phyloP scores from a whole-genome alignment of 108 stramenopile species.

The Cyclostephanos tholiformis region DNA sequence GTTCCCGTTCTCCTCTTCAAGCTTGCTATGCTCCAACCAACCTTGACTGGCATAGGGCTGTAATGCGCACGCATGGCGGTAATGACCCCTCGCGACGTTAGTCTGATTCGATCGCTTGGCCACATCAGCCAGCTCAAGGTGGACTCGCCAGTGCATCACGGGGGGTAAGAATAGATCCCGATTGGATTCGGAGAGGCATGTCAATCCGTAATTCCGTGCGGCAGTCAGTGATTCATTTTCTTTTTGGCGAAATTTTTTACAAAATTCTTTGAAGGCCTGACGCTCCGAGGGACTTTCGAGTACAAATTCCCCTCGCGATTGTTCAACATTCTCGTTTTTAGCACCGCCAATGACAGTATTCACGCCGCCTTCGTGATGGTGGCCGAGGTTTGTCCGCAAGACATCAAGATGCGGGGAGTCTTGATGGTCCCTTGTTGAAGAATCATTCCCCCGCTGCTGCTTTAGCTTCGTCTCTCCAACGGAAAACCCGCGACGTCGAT shows the following conservation, averaged over 20 bases:
- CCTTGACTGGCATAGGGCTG: slow-evolving; percentile 90
- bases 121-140: slow-evolving; percentile 82
- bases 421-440: background rate
- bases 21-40: slow-evolving; percentile 96
- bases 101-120: slow-evolving; percentile 77
- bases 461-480: slow-evolving; percentile 9
- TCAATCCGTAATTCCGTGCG: slow-evolving; percentile 65
- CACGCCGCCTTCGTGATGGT: background rate
- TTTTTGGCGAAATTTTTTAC: slow-evolving; percentile 58
- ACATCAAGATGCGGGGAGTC: background rate
- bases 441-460: background rate
- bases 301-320: slow-evolving; percentile 24
- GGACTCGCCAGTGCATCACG: slow-evolving; percentile 76
- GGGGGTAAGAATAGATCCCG: slow-evolving; percentile 53
- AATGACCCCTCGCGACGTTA: slow-evolving; percentile 77
- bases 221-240: slow-evolving; percentile 58
- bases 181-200: slow-evolving; percentile 39
- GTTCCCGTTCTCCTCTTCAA: slow-evolving; percentile 95
- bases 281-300: slow-evolving; percentile 26
- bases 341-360: background rate
- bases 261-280: slow-evolving; percentile 69
- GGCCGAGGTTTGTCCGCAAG: background rate
- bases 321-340: slow-evolving; percentile 5
- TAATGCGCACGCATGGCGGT: slow-evolving; percentile 78
- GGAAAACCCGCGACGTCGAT: background rate